Evolutionary conservation across 306 rosid species (phyloP).

Genomic region (Acmispon strigosus): DNA sequence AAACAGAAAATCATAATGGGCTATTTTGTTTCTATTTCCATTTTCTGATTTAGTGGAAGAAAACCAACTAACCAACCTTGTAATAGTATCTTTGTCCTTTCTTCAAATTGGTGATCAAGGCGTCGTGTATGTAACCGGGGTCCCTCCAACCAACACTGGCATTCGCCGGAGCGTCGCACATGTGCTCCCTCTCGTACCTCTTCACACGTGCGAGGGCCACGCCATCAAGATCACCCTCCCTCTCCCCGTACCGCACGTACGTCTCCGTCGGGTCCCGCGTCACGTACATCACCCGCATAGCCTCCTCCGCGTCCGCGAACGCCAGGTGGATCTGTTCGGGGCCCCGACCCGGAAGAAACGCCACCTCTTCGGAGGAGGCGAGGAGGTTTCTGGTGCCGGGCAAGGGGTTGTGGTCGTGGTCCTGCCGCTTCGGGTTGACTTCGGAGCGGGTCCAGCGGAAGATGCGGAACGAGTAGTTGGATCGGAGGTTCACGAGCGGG

Average conservation of each 20-base stretch:
- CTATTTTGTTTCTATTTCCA: too few species aligned
- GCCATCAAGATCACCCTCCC: constrained; percentile 21
- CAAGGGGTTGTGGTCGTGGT: constrained; percentile 71
- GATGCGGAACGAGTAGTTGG: constrained; percentile 73
- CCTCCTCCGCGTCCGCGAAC: constrained; percentile 43
- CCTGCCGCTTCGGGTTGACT: constrained; percentile 47
- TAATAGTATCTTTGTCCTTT: constrained; percentile 60
- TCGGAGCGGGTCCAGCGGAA: constrained; percentile 72
- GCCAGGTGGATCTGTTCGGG: constrained; percentile 87
- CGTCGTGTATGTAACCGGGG: constrained; percentile 82
- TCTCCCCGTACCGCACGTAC: constrained; percentile 50
- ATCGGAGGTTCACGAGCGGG: constrained; percentile 67
- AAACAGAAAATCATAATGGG: too few species aligned
- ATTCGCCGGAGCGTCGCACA: constrained; percentile 88
- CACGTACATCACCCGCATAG: constrained; percentile 82
- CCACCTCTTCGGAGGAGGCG: constrained; percentile 38
- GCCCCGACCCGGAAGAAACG: constrained; percentile 31
- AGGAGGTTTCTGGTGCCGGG: constrained; percentile 52
- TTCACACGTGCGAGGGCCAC: constrained; percentile 43
- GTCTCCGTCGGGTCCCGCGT: constrained; percentile 36
- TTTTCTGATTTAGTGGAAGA: background rate
- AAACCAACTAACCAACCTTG: constrained; percentile 54
- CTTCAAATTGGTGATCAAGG: constrained; percentile 47
- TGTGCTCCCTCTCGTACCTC: constrained; percentile 69
- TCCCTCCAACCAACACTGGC: constrained; percentile 76